Base-by-base conservation (phyloP, 1,284 basidiomycete genomes). In the Sporisorium graminicola region DNA sequence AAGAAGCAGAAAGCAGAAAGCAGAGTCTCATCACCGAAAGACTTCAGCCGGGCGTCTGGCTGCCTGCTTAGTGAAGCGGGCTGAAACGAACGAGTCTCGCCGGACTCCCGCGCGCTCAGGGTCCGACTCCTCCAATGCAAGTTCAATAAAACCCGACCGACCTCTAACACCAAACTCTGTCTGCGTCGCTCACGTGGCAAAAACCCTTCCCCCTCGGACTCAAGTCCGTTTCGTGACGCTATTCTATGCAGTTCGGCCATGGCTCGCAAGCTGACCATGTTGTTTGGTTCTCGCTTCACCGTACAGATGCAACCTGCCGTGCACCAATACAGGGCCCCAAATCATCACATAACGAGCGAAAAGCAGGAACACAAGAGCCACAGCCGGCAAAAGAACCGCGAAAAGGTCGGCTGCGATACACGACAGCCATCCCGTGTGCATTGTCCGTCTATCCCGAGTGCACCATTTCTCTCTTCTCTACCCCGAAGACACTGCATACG, bases 401-500 rank as follows among this genome's bases (percentile, higher is more conserved):
- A 22, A 35, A 16, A 51, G 31, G 33, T 52, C 50, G 50, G 33
- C 50, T 35, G 33, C 31, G 33, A 16, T 37, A 7, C 3, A 24
- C 33, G 50, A 37, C 33, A 52, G 50, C 33, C 20, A 10, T 52
- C 33, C 20, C 31, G 8, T 43, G 58, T 58, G 56, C 26, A 67
- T 61, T 57, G 58, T 57, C 49, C 58, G 18, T n/a, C 24, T 43
- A 43, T 20, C 33, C 14, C 31, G 20, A 13, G 50, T n/a, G n/a
- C n/a, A n/a, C n/a, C 42, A 55, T 8, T n/a, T 31, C 37, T 40
- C 29, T 3, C 31, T 20, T 51, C 37, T 40, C 37, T 52, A 29
- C 37, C 14, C 33, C n/a, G 27, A 29, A 18, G 56, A 50, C 22
- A 43, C 26, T n/a, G 46, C 54, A 29, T 76, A 76, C 37, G 43